phyloP scores from a whole-genome alignment of 306 rosid species.

The Malus orientalis region DNA sequence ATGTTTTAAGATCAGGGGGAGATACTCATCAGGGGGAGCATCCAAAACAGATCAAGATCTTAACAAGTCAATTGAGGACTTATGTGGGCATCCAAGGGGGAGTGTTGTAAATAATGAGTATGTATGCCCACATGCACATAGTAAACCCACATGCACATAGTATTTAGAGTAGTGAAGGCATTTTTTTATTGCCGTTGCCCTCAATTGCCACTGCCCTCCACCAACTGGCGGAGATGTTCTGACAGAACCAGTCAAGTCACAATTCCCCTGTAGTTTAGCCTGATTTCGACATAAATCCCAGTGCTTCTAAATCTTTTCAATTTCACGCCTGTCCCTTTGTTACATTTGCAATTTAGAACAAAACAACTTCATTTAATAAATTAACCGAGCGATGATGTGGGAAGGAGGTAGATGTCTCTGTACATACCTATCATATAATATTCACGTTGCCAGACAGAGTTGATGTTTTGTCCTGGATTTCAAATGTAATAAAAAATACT shows the following conservation, averaged over 20 bases:
- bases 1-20: no score
- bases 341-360: neutral
- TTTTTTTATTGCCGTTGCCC: no score
- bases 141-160: no score
- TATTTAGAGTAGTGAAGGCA: no score
- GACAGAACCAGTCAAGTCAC: neutral
- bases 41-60: no score
- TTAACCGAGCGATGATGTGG: neutral
- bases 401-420: neutral
- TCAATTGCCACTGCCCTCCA: no score
- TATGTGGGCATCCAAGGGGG: no score
- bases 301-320: neutral
- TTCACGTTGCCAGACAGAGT: neutral
- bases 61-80: no score
- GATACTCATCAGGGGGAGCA: no score
- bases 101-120: no score
- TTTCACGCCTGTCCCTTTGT: neutral
- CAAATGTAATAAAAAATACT: neutral
- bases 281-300: neutral
- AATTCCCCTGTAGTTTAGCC: neutral
- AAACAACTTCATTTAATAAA: neutral
- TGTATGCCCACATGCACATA: no score
- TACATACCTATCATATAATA: neutral
- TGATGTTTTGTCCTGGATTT: neutral
- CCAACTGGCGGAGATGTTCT: no score